Conservation (phyloP, 371 early-diverging fungal genomes). For the Mortierella sp. region DNA sequence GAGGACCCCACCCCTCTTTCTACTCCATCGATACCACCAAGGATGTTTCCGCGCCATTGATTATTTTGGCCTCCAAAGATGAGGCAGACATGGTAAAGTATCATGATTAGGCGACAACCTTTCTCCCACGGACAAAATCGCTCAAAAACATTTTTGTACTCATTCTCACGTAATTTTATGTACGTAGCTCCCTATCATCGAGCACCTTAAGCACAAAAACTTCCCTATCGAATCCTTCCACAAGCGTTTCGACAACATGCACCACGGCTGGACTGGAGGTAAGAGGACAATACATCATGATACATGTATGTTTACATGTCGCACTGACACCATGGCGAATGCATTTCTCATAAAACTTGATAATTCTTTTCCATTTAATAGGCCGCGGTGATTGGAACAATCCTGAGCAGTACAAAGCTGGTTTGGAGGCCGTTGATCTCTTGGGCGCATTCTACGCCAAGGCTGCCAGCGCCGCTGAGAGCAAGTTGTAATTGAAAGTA, state of each 20-base stretch:
- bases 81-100: slow-evolving; percentile 50
- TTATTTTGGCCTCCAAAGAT: slow-evolving; percentile 49
- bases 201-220: slow-evolving; percentile 27
- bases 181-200: slow-evolving; percentile 32
- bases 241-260: slow-evolving; percentile 55
- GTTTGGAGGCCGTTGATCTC: slow-evolving; percentile 38
- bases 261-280: slow-evolving; percentile 58
- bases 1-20: slow-evolving; percentile 52
- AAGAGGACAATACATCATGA: slow-evolving; percentile 7
- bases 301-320: not conserved
- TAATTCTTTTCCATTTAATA: slow-evolving; percentile 10
- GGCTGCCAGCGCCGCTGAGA: slow-evolving; percentile 27
- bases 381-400: slow-evolving; percentile 49
- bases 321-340: no score
- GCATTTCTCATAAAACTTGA: not conserved
- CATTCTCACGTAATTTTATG: not conserved
- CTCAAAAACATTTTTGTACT: not conserved
- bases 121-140: not conserved
- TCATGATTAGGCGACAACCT: not conserved
- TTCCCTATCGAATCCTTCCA: slow-evolving; percentile 42
- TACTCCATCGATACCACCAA: slow-evolving; percentile 25
- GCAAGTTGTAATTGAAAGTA: slow-evolving; percentile 31
- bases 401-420: slow-evolving; percentile 41
- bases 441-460: slow-evolving; percentile 44
- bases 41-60: slow-evolving; percentile 41